Evolutionary conservation across 805 yeast genomes (phyloP).

Genomic region (Yarrowia sp.): DNA sequence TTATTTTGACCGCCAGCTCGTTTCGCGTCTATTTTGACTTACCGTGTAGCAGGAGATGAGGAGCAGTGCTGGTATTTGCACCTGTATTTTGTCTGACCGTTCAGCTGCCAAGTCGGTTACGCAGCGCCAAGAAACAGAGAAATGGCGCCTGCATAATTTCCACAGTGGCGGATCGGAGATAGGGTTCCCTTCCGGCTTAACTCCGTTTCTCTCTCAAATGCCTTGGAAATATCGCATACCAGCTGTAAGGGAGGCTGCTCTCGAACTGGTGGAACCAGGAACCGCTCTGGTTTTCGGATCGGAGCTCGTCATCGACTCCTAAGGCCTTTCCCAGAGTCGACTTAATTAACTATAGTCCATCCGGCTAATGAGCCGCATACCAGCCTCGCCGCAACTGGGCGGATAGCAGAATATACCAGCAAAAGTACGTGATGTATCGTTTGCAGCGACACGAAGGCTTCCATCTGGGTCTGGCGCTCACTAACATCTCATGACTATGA

Average conservation of each 20-base stretch:
- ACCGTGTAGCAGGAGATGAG: too few species aligned
- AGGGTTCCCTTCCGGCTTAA: slow-evolving; percentile 22
- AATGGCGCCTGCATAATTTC: slow-evolving; percentile 7
- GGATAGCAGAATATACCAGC: neutral
- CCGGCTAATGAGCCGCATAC: slow-evolving; percentile 29
- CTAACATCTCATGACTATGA: too few species aligned
- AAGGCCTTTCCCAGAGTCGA: neutral
- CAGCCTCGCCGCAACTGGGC: slow-evolving; percentile 29
- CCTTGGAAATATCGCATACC: neutral
- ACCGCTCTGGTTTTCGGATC: too few species aligned
- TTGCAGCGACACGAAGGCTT: too few species aligned
- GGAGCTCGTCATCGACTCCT: too few species aligned
- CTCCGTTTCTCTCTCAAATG: slow-evolving; percentile 4
- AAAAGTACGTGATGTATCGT: too few species aligned
- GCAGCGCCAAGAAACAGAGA: slow-evolving; percentile 11
- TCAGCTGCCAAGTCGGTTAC: slow-evolving; percentile 4
- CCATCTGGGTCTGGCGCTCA: too few species aligned
- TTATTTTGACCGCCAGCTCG: neutral
- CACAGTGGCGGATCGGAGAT: slow-evolving; percentile 8
- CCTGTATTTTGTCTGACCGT: neutral
- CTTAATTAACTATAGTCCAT: neutral
- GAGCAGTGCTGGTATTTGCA: too few species aligned
- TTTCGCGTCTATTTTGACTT: slow-evolving; percentile 25
- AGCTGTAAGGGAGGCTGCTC: slow-evolving; percentile 3
- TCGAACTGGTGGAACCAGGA: neutral